Evolutionary conservation across 2,329 filamentous ascomycete species (phyloP).

Genomic region (Penicillium nordicum): DNA sequence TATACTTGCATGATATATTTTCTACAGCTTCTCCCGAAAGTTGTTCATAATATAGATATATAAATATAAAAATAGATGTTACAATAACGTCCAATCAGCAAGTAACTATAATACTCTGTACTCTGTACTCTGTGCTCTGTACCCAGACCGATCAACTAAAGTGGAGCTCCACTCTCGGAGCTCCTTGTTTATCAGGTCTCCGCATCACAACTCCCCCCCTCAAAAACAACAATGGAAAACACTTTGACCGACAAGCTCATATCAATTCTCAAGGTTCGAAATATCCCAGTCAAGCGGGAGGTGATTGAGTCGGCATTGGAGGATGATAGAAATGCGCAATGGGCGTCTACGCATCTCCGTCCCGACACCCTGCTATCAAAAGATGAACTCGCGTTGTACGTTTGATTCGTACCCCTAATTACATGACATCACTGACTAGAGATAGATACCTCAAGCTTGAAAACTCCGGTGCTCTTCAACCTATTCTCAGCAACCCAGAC

Average conservation of each 20-base stretch:
- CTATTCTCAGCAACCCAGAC: slow-evolving; percentile 27
- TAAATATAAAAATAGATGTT: not conserved
- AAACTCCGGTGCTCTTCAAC: slow-evolving; percentile 28
- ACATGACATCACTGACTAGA: not conserved
- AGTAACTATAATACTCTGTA: not conserved
- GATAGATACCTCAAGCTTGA: slow-evolving; percentile 37
- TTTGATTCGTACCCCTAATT: not conserved
- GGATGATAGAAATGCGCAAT: slow-evolving; percentile 28
- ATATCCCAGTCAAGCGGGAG: slow-evolving; percentile 28
- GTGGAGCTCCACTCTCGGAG: not conserved
- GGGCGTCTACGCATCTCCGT: slow-evolving; percentile 33
- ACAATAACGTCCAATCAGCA: not conserved
- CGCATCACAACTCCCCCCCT: not conserved
- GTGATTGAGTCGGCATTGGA: slow-evolving; percentile 29
- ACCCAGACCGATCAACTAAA: not conserved
- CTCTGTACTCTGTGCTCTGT: not conserved
- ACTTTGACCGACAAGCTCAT: slow-evolving; percentile 18
- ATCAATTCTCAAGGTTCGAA: slow-evolving; percentile 29
- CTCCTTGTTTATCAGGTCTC: not conserved
- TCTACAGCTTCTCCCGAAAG: not conserved
- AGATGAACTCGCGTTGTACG: slow-evolving; percentile 40
- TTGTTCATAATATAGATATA: not conserved
- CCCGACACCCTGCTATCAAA: slow-evolving; percentile 38
- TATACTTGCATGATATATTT: not conserved
- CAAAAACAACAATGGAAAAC: slow-evolving; percentile 3